Evolutionary conservation across 352 stramenopile genomes (phyloP), one percentile per base, ranked within the genome.

Genomic region (Phytophthora sp.): DNA sequence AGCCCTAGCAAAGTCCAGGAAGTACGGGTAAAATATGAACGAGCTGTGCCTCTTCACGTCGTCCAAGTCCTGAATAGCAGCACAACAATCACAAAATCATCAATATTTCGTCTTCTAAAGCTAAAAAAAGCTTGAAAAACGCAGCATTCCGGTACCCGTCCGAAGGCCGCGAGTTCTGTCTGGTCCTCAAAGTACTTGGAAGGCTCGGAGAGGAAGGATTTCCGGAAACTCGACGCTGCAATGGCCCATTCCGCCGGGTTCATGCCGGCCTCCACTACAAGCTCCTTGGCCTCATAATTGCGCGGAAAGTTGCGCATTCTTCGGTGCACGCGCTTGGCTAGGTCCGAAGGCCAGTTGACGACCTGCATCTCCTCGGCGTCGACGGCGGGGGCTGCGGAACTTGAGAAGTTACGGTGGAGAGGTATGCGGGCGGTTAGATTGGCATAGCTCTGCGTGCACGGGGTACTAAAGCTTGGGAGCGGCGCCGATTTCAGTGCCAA

Each of bases 1-100:
- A 4, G 53, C 24, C 46, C 80, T 84, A 49, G 73, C 75, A 69
- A 86, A 94, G 53, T 76, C 73, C 8, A 93, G 26, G 62, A 93
- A 91, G 51, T 85, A 84, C 39, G 85, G 85, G 60, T 93, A 93
- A 63, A 93, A 90, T 36, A 90, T 72, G 52, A 93, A 88, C 16
- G 82, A 76, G 46, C 73, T 82, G 53, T 77, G 69, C 8, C 84
- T 72, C 26, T 77, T 81, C 33, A 79, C 74, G 31, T 83, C 55
- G 49, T 84, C 74, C 59, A 89, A 47, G 66, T 84, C 77, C 61
- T 80, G 30, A 33, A 66, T 44, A 35, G 41, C n/a, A n/a, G n/a
- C n/a, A 50, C 33, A 11, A 44, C 31, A 47, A 44, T 7, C 9
- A 18, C 4, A 41, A 38, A 46, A 63, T 11, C 15, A 54, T 71